Evolutionary conservation across 1,139 yeast genomes (phyloP).

Genomic region (Diutina rugosa): DNA sequence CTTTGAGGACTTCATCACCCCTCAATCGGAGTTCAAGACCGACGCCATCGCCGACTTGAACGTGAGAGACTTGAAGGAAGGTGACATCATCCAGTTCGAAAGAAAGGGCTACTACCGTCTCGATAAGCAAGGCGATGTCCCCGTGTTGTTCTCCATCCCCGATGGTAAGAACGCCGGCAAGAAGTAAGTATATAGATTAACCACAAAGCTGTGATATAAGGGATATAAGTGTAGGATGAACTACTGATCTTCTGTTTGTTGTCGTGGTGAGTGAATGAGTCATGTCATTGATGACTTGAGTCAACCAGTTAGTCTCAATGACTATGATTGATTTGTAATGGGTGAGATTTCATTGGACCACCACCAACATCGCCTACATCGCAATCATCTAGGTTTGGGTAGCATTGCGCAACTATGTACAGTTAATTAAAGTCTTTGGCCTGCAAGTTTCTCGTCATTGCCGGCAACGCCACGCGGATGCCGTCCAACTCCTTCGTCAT

Average conservation of each 20-base stretch:
- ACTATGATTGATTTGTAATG: too few relatives aligned
- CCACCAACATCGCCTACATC: not conserved
- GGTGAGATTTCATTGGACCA: too few relatives aligned
- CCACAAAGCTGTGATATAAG: not conserved
- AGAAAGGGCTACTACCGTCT: conserved; percentile 94
- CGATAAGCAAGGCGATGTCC: conserved; percentile 56
- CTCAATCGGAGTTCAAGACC: conserved; percentile 75
- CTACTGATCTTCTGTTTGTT: too few relatives aligned
- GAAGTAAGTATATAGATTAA: not conserved
- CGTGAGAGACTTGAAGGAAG: conserved; percentile 61
- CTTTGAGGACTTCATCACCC: conserved; percentile 87
- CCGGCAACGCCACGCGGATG: conserved; percentile 88
- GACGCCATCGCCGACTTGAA: conserved; percentile 74
- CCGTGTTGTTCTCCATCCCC: conserved; percentile 85
- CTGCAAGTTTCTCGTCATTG: conserved; percentile 91
- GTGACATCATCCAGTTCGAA: conserved; percentile 88
- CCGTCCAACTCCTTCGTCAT: conserved; percentile 92
- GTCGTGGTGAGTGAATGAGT: too few relatives aligned
- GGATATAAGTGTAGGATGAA: too few relatives aligned
- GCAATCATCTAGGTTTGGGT: not conserved
- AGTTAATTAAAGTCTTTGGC: conserved; percentile 46
- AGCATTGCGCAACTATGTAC: not conserved
- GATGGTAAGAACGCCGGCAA: conserved; percentile 56
- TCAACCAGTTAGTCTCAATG: too few relatives aligned
- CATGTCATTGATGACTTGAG: too few relatives aligned